Conservation (phyloP, 106 monocot genomes). For the Acanthochlamys bracteata region DNA sequence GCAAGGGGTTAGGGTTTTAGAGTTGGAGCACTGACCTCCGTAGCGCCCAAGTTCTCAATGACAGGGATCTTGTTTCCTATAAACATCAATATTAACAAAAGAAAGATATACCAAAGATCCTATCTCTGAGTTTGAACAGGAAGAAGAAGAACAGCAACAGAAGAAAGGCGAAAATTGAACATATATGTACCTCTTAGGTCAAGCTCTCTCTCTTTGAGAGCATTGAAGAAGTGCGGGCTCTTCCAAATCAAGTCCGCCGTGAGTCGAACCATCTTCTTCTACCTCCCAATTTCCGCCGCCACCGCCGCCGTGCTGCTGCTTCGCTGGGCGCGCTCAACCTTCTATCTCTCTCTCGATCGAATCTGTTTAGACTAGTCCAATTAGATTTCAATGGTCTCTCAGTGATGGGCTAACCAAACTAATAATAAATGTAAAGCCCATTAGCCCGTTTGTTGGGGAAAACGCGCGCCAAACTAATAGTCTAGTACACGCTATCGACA, state of each 20-base stretch:
- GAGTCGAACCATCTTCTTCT: slow-evolving; percentile 59
- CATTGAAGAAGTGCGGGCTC: slow-evolving; percentile 98
- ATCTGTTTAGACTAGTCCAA: too few relatives aligned
- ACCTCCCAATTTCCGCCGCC: slow-evolving; percentile 3
- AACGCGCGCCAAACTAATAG: too few relatives aligned
- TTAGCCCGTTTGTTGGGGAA: too few relatives aligned
- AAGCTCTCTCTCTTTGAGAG: slow-evolving; percentile 80
- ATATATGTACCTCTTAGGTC: slow-evolving; percentile 60
- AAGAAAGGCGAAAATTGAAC: background rate
- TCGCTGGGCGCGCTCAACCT: background rate
- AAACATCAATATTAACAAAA: background rate
- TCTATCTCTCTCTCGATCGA: too few relatives aligned
- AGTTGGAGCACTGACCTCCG: slow-evolving; percentile 50
- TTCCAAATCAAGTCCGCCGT: slow-evolving; percentile 85
- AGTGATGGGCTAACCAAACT: too few relatives aligned
- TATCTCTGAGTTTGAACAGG: too few relatives aligned
- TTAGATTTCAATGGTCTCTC: too few relatives aligned
- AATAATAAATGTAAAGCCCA: too few relatives aligned
- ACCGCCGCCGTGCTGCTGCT: background rate
- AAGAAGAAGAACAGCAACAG: background rate
- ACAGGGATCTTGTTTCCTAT: slow-evolving; percentile 94
- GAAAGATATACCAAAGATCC: background rate
- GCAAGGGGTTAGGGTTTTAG: slow-evolving; percentile 4
- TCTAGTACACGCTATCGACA: too few relatives aligned
- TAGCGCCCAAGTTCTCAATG: slow-evolving; percentile 90